These are phyloP conservation scores for Torrubiella hemipterigena DNA, from an alignment of 2,329 filamentous ascomycete genomes.

Conservation along the genomic window DNA sequence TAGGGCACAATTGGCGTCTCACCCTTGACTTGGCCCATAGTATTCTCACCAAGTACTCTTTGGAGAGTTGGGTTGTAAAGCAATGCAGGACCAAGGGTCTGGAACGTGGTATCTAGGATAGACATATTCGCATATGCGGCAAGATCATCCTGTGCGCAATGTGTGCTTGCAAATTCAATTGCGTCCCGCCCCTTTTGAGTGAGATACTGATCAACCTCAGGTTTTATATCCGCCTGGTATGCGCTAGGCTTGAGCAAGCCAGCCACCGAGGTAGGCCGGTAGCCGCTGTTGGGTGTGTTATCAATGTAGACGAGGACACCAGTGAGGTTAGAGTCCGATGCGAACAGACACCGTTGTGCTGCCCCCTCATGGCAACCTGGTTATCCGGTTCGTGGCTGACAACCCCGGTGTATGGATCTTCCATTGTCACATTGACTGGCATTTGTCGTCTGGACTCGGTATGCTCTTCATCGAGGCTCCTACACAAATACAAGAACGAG, in stretches of 20 bases:
- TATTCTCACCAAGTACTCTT: background rate
- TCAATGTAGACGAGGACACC: constrained; percentile 2
- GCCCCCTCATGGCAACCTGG: constrained; percentile 33
- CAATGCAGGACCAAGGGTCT: constrained; percentile 4
- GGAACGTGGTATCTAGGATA: constrained; percentile 3
- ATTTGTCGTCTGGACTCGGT: constrained; percentile 29
- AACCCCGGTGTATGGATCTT: constrained; percentile 33
- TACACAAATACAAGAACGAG: constrained; percentile 28
- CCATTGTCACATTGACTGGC: constrained; percentile 41
- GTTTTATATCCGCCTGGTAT: constrained; percentile 2
- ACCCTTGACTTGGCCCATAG: constrained; percentile 3
- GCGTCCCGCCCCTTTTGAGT: constrained; percentile 1
- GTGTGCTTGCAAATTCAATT: constrained; percentile 1
- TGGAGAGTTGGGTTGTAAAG: constrained; percentile 1
- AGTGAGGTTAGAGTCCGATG: constrained; percentile 19
- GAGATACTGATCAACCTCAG: constrained; percentile 2
- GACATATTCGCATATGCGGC: constrained; percentile 3
- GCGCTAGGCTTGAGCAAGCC: constrained; percentile 18
- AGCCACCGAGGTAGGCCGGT: constrained; percentile 2
- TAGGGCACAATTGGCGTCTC: constrained; percentile 6
- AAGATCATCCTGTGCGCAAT: constrained; percentile 4
- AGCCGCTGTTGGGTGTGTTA: constrained; percentile 1
- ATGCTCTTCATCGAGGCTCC: constrained; percentile 17
- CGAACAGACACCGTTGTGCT: constrained; percentile 36
- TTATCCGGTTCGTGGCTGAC: constrained; percentile 30